phyloP scores from a whole-genome alignment of 768 basidiomycete genomes.

The Lactarius deliciosus region DNA sequence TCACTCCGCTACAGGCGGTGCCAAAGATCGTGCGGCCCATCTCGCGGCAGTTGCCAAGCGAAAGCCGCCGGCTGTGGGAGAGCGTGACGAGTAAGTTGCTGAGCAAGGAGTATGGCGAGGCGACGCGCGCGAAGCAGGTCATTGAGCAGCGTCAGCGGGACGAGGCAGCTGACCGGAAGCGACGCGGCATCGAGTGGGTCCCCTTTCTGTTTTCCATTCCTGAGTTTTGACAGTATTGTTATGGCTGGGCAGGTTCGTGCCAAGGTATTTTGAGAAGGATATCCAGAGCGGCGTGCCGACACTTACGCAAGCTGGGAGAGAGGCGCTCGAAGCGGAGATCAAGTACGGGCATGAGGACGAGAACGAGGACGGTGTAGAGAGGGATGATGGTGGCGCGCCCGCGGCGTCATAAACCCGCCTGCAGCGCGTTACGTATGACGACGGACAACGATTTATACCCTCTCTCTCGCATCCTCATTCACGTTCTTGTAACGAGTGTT shows the following conservation, averaged over 20 bases:
- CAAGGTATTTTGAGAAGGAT: slow-evolving; percentile 73
- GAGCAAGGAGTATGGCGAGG: slow-evolving; percentile 86
- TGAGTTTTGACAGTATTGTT: background rate
- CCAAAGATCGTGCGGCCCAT: slow-evolving; percentile 87
- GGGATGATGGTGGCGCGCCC: background rate
- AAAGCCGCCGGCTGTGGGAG: slow-evolving; percentile 89
- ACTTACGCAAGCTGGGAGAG: slow-evolving; percentile 66
- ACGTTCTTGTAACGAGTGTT: background rate
- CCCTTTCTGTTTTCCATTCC: background rate
- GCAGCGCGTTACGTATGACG: background rate
- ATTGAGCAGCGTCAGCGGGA: slow-evolving; percentile 96
- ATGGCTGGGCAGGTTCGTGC: slow-evolving; percentile 57
- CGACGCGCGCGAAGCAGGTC: slow-evolving; percentile 84
- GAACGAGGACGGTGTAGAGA: slow-evolving; percentile 15
- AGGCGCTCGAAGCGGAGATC: slow-evolving; percentile 75
- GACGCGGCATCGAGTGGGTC: slow-evolving; percentile 73
- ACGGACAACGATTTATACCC: slow-evolving; percentile 4
- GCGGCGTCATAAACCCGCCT: background rate
- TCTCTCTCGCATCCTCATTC: slow-evolving; percentile 5
- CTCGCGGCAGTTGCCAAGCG: slow-evolving; percentile 70
- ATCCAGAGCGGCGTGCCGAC: slow-evolving; percentile 62
- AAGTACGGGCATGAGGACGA: slow-evolving; percentile 32
- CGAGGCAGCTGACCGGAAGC: slow-evolving; percentile 82
- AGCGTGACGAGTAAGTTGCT: slow-evolving; percentile 71
- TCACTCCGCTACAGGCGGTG: slow-evolving; percentile 64